Evolutionary conservation across 345 rosid species (phyloP), one percentile per base, ranked within the genome.

Genomic region (Streptanthus diversifolius): DNA sequence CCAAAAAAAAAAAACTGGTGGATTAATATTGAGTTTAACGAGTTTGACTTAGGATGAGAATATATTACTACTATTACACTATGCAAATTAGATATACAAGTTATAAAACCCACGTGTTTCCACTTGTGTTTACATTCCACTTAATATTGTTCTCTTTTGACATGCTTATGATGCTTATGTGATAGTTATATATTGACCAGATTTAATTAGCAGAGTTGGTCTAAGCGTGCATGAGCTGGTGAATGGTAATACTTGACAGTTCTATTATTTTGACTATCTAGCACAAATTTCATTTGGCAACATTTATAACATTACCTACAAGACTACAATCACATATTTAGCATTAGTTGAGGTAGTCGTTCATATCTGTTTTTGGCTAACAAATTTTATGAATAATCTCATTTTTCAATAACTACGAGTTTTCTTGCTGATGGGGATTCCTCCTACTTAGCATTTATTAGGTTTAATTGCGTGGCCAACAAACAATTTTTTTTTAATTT

Each of bases 371-470:
- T 41, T 17, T 53, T 35, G 37, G 66, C 41, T 65, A 66, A 65
- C 72, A 56, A 2, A 37, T 37, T 24, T 43, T 24, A 60, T 61
- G 48, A 39, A 61, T 3, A 32, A 24, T 40, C 8, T 27, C 35
- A 8, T 5, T 18, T 11, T 39, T 14, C 36, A 41, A 68, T 57
- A 52, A 3, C 6, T 43, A 44, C 13, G 33, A 45, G 70, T 24
- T 69, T 15, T 69, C 75, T 76, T 76, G 79, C 58, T 69, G 27
- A 63, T 76, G 29, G 57, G 44, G 52, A 43, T 54, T 69, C 44
- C 59, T 63, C 52, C 75, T 71, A 76, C 75, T 69, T 24, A 54
- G 71, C 79, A 62, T 63, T 76, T 62, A 63, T 62, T 53, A 69
- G 66, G 79, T 68, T 53, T 66, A 66, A 51, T 61, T 40, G 40